Evolutionary conservation across 2,329 filamentous ascomycete genomes (phyloP).

Genomic region (Penicillium nordicum): DNA sequence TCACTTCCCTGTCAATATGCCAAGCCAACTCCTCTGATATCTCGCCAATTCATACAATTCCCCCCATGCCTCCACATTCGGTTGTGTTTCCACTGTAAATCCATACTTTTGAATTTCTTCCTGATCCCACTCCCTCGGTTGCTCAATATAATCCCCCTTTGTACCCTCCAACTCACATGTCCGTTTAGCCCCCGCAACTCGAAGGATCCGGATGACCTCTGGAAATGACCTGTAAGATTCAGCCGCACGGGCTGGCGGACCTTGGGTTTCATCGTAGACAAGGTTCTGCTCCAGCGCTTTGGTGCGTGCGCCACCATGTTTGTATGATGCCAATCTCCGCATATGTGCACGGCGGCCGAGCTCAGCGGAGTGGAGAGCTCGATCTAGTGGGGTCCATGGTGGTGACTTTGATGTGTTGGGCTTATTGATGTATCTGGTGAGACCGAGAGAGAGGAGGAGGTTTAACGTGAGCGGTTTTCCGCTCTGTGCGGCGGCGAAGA

Average conservation of each 20-base stretch:
- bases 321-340: constrained; percentile 17
- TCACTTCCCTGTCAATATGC: too few species aligned
- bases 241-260: constrained; percentile 17
- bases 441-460: constrained; percentile 22
- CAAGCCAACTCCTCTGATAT: background rate
- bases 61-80: constrained; percentile 18
- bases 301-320: constrained; percentile 9
- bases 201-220: constrained; percentile 17
- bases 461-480: constrained; percentile 16
- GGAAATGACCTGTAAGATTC: constrained; percentile 17
- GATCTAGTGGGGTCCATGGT: constrained; percentile 18
- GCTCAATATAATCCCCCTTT: constrained; percentile 4
- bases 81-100: constrained; percentile 14
- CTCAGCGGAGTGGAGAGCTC: constrained; percentile 18
- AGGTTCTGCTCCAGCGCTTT: constrained; percentile 15
- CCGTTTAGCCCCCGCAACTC: constrained; percentile 18
- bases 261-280: constrained; percentile 17
- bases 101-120: constrained; percentile 15
- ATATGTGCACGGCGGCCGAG: constrained; percentile 20
- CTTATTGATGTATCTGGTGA: constrained; percentile 15
- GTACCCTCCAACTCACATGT: constrained; percentile 16
- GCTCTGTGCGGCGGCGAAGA: constrained; percentile 16
- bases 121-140: constrained; percentile 19
- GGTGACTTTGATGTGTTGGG: constrained; percentile 6
- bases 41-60: constrained; percentile 18